Conservation (phyloP, 1,284 basidiomycete genomes). For the Melampsora americana region DNA sequence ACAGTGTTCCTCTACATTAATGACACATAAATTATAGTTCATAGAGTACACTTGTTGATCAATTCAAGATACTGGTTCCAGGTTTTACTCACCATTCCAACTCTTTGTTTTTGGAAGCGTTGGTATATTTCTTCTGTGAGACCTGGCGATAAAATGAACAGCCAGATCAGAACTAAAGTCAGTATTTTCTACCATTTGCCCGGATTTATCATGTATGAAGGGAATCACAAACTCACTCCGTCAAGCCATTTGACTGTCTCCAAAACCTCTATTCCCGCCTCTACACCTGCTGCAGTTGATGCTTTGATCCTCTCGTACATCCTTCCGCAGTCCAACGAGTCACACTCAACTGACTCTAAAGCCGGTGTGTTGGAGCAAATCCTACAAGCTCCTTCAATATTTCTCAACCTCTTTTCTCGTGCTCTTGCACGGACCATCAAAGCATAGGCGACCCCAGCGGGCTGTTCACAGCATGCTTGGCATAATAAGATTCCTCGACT, state of each 20-base stretch:
- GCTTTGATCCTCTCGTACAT: slow-evolving; percentile 69
- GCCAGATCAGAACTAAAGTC: too few species aligned
- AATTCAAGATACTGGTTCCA: too few species aligned
- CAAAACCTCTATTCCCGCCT: not conserved
- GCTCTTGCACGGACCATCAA: slow-evolving; percentile 63
- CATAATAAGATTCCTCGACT: slow-evolving; percentile 59
- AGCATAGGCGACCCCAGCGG: slow-evolving; percentile 63
- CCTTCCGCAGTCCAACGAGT: slow-evolving; percentile 79
- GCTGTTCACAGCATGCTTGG: slow-evolving; percentile 61
- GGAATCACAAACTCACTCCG: not conserved
- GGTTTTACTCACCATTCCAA: too few species aligned
- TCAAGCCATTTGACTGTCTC: slow-evolving; percentile 4
- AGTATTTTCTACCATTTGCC: too few species aligned
- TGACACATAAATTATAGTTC: too few species aligned
- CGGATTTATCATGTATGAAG: too few species aligned
- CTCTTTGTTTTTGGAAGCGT: too few species aligned
- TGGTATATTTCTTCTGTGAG: too few species aligned
- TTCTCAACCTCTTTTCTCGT: slow-evolving; percentile 62
- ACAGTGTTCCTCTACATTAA: too few species aligned
- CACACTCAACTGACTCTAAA: slow-evolving; percentile 67
- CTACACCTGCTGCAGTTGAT: not conserved
- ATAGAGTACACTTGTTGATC: too few species aligned
- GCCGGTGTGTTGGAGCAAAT: slow-evolving; percentile 64
- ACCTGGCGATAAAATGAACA: too few species aligned
- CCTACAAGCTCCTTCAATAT: slow-evolving; percentile 62